Percentiles rank a stretch among this genome's conserved stretches.
Evolutionary conservation across 78 protist species (phyloP).

Genomic region (Monocercomonoides exilis): DNA sequence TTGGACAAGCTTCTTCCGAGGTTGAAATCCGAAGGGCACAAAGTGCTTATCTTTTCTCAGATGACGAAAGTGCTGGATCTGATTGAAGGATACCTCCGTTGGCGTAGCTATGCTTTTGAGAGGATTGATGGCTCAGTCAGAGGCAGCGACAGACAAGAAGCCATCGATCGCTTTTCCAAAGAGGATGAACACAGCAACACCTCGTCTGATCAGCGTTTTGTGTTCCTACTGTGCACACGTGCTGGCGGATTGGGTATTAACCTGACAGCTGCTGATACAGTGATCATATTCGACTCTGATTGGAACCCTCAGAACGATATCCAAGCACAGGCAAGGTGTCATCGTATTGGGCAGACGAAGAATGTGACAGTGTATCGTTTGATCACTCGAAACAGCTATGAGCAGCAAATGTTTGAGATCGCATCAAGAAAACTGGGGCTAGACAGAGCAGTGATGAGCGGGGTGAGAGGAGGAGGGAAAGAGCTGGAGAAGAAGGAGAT

Average conservation of each 20-base stretch:
- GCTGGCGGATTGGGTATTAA: slow-evolving; percentile 98
- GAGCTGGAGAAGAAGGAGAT: slow-evolving; percentile 15
- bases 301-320: slow-evolving; percentile 96
- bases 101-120: slow-evolving; percentile 49
- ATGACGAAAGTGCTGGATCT: slow-evolving; percentile 76
- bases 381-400: slow-evolving; percentile 34
- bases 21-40: slow-evolving; percentile 54
- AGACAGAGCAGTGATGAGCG: slow-evolving; percentile 34
- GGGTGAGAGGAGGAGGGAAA: slow-evolving; percentile 9
- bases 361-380: slow-evolving; percentile 36
- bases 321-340: slow-evolving; percentile 69
- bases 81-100: slow-evolving; percentile 64
- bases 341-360: slow-evolving; percentile 80
- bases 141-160: slow-evolving; percentile 68
- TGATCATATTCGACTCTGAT: slow-evolving; percentile 90
- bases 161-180: slow-evolving; percentile 69
- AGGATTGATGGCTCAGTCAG: slow-evolving; percentile 70
- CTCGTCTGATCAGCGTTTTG: slow-evolving; percentile 33
- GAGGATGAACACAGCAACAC: neutral
- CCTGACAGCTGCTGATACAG: slow-evolving; percentile 88
- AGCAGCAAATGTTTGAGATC: slow-evolving; percentile 41
- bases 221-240: slow-evolving; percentile 82
- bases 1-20: slow-evolving; percentile 78
- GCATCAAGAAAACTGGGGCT: slow-evolving; percentile 46
- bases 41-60: slow-evolving; percentile 87